Conservation (phyloP, 2,329 filamentous ascomycete species). For the Cladophialophora yegresii region DNA sequence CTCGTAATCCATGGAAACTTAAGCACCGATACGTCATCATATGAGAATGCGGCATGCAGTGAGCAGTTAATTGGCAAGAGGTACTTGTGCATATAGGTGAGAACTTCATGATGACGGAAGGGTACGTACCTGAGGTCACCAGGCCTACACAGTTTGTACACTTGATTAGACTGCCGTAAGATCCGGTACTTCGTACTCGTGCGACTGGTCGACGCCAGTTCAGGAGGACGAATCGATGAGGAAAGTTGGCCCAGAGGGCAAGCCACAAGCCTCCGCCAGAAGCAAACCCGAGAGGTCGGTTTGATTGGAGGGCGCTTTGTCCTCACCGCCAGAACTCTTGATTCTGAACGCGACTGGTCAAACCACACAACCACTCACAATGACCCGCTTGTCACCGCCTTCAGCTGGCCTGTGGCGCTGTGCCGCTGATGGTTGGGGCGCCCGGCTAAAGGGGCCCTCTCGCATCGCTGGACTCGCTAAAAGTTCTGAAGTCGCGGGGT, state of each 20-base stretch:
- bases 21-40: conserved; percentile 6
- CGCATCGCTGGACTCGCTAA: not conserved
- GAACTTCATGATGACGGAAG: not conserved
- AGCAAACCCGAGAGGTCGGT: not conserved
- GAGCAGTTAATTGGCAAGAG: not conserved
- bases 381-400: conserved; percentile 1
- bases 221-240: conserved; percentile 3
- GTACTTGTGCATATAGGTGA: not conserved
- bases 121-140: conserved; percentile 15
- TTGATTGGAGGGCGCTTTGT: conserved; percentile 8
- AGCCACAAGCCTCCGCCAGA: not conserved
- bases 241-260: conserved; percentile 11
- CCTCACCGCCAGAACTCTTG: conserved; percentile 10
- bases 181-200: conserved; percentile 7
- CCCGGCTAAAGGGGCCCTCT: not conserved
- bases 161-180: conserved; percentile 6
- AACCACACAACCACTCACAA: not conserved
- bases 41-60: not conserved
- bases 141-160: conserved; percentile 8
- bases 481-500: conserved; percentile 5
- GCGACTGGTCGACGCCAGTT: not conserved
- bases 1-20: not conserved
- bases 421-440: not conserved
- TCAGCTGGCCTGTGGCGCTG: conserved; percentile 3
- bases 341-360: not conserved